Evolutionary conservation across 495 filamentous ascomycete species (phyloP), one percentile per base, ranked within the genome.

Genomic region (Cercophora newfieldiana): DNA sequence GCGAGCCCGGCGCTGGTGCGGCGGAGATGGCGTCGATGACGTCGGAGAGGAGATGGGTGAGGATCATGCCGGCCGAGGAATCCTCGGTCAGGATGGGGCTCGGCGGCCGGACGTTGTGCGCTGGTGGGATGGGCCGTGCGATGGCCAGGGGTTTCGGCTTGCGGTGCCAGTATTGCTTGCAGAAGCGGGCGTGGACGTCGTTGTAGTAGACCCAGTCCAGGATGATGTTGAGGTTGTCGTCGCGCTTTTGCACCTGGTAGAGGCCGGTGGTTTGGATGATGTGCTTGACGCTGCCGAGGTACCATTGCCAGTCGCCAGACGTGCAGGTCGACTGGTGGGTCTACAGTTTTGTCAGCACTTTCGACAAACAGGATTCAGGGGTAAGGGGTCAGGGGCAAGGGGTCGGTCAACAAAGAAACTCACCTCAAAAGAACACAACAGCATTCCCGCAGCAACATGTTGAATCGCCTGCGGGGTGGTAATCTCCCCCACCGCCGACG

Each of bases 121-220:
- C 10, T 0, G 1, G 10, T 28, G 22, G 14, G 25, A 2, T 59
- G 28, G 18, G n/a, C 22, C n/a, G n/a, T n/a, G n/a, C n/a, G n/a
- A n/a, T n/a, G n/a, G n/a, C n/a, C n/a, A n/a, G n/a, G 24, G 55
- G 53, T 31, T 30, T 44, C 16, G 3, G 56, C 55, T 61, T 55
- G 63, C 54, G 67, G 22, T 60, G 47, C 77, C 77, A 79, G 63
- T 78, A 72, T 26, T 64, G 66, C 10, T 69, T 59, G 44, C 71
- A 73, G 61, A 79, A 79, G 53, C 69, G 69, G 10, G 70, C 68
- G 25, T 76, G 65, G 7, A 78, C 74, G 62, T 75, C 74, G 53
- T 79, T 73, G 56, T 79, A 78, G 47, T 73, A 73, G 28, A 75
- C 72, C 77, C 77, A 79, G 61, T 77, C 68, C 31, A 75, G 47